Conservation (phyloP, 129 eudicot species). For the Lactuca saligna region DNA sequence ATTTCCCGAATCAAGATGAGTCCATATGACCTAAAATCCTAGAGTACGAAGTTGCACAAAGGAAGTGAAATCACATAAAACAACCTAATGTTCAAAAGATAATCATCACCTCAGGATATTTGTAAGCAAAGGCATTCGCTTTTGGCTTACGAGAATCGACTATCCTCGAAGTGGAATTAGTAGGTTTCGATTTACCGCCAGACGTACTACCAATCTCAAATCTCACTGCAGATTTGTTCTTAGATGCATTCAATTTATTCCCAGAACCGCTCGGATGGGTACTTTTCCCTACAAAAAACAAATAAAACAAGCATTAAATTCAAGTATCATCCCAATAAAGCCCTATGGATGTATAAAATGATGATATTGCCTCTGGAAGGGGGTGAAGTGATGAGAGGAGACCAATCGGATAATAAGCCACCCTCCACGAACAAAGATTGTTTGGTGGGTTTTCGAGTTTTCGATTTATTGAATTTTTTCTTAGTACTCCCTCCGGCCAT, state of each 20-base stretch:
- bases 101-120: slow-evolving; percentile 44
- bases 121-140: slow-evolving; percentile 45
- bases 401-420: slow-evolving; percentile 72
- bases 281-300: slow-evolving; percentile 30
- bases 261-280: slow-evolving; percentile 28
- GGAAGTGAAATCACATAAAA: not conserved
- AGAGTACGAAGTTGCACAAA: slow-evolving; percentile 6
- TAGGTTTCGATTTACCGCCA: slow-evolving; percentile 29
- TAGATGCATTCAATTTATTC: slow-evolving; percentile 25
- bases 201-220: slow-evolving; percentile 31
- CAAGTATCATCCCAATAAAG: not conserved
- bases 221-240: slow-evolving; percentile 38
- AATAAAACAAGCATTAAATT: slow-evolving; percentile 3
- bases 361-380: slow-evolving; percentile 51
- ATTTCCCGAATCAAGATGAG: slow-evolving; percentile 1
- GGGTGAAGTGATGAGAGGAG: slow-evolving; percentile 40
- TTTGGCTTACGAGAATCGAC: slow-evolving; percentile 36
- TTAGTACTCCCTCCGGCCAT: slow-evolving; percentile 60
- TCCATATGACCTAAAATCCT: not conserved
- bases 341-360: not conserved
- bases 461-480: slow-evolving; percentile 37
- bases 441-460: slow-evolving; percentile 28
- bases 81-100: not conserved
- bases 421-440: slow-evolving; percentile 64
- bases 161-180: slow-evolving; percentile 13